Evolutionary conservation across 176 grass and related monocot genomes (phyloP).

Genomic region (Areca catechu): DNA sequence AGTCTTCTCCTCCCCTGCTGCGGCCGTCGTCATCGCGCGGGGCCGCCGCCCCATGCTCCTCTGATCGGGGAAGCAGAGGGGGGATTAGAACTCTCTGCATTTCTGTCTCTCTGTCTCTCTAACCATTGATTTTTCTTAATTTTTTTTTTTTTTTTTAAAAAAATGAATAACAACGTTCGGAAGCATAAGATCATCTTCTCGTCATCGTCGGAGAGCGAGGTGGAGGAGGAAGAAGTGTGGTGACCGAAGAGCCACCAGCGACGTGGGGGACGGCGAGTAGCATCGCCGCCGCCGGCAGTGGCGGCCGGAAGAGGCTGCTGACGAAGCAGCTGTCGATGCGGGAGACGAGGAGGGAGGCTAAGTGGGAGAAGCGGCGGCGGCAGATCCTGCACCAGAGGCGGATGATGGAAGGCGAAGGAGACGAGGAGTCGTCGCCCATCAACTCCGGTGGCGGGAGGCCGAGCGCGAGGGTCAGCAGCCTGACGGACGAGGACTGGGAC

Average conservation of each 20-base stretch:
- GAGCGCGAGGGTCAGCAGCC: not conserved
- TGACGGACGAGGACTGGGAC: constrained; percentile 20
- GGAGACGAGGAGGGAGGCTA: constrained; percentile 22
- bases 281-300: not conserved
- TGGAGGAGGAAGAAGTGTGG: not conserved
- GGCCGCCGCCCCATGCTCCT: no score
- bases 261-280: not conserved
- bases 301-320: not conserved
- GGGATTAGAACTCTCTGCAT: no score
- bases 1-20: not conserved
- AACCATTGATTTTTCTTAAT: not conserved
- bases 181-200: not conserved
- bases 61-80: no score
- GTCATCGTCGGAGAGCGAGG: not conserved
- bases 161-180: not conserved
- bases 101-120: no score
- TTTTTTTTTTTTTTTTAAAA: not conserved
- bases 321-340: constrained; percentile 20
- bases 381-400: not conserved
- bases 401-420: not conserved
- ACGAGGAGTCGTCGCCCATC: not conserved
- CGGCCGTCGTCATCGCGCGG: no score
- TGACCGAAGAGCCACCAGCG: not conserved
- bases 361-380: constrained; percentile 16
- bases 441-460: not conserved